Conservation (phyloP, 1,284 basidiomycete genomes). For the Pseudozyma sp. region DNA sequence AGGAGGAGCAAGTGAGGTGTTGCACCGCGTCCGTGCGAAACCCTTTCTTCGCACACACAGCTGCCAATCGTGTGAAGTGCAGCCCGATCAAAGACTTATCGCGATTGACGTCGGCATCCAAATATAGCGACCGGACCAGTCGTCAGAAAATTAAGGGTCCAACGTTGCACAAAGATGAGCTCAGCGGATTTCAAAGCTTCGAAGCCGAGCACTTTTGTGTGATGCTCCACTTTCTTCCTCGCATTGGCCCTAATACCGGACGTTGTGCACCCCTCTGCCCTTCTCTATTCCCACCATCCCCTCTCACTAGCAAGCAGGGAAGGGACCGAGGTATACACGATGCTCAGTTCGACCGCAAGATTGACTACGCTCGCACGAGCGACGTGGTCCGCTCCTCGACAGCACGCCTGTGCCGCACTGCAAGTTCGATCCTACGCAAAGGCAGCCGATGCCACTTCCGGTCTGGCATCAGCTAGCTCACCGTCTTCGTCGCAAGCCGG, state of each 20-base stretch:
- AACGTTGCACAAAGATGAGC: conserved; percentile 26
- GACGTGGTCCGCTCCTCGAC: conserved; percentile 1
- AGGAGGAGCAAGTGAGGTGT: conserved; percentile 1
- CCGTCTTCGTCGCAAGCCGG: not conserved
- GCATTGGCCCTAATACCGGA: not conserved
- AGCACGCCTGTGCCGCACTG: not conserved
- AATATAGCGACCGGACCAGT: conserved; percentile 1
- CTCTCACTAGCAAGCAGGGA: not conserved
- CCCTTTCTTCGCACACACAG: conserved; percentile 20
- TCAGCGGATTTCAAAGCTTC: conserved; percentile 19
- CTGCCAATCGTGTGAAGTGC: not conserved
- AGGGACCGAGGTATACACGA: conserved; percentile 16
- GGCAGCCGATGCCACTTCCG: conserved; percentile 18
- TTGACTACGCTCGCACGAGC: conserved; percentile 13
- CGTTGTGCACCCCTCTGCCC: conserved; percentile 2
- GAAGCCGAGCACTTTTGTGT: not conserved
- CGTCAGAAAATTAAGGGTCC: conserved; percentile 13
- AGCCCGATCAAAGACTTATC: conserved; percentile 10
- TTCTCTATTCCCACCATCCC: not conserved
- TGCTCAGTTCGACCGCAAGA: conserved; percentile 29
- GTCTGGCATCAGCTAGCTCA: not conserved
- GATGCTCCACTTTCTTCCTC: conserved; percentile 30
- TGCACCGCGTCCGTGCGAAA: conserved; percentile 38
- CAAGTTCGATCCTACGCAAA: conserved; percentile 30
- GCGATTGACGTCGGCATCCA: conserved; percentile 11